Evolutionary conservation across 2,329 filamentous ascomycete genomes (phyloP), one percentile per base, ranked within the genome.

Genomic region (Cadophora sp.): DNA sequence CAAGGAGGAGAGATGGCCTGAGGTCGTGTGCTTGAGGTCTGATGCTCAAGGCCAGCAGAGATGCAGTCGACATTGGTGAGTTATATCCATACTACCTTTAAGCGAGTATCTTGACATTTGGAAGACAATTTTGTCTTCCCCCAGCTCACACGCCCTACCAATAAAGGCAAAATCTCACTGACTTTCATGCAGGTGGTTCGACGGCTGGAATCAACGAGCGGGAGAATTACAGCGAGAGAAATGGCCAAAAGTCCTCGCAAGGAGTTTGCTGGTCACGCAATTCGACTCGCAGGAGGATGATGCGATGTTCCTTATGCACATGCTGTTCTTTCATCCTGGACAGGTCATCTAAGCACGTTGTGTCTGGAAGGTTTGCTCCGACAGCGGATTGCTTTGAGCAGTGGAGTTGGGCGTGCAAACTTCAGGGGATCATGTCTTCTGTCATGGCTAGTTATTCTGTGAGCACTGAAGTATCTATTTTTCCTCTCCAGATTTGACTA

Each of bases 61-160:
- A 53, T 70, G 61, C 37, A 64, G 56, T 34, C 24, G 63, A 34
- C 68, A 70, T 60, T 62, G 60, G 62, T 59, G 12, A 37, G 55
- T 43, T 31, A 22, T n/a, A 19, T 40, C 19, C 7, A 22, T 48
- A 8, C 2, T 6, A 24, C 12, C 27, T 12, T 37, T 34, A 29
- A 7, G 5, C 40, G 40, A 11, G 2, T 19, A 16, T 43, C 34
- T 37, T 12, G 14, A 2, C 40, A 43, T n/a, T n/a, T n/a, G n/a
- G n/a, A n/a, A n/a, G n/a, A n/a, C n/a, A n/a, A n/a, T n/a, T n/a
- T n/a, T n/a, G n/a, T n/a, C n/a, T n/a, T n/a, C n/a, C n/a, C n/a
- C n/a, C n/a, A n/a, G n/a, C n/a, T n/a, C n/a, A n/a, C n/a, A n/a
- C n/a, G n/a, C n/a, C n/a, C n/a, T n/a, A n/a, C n/a, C n/a, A n/a